These are phyloP conservation scores for Xylaria sp. DNA, from an alignment of 2,329 filamentous ascomycete genomes.

Conservation along the genomic window DNA sequence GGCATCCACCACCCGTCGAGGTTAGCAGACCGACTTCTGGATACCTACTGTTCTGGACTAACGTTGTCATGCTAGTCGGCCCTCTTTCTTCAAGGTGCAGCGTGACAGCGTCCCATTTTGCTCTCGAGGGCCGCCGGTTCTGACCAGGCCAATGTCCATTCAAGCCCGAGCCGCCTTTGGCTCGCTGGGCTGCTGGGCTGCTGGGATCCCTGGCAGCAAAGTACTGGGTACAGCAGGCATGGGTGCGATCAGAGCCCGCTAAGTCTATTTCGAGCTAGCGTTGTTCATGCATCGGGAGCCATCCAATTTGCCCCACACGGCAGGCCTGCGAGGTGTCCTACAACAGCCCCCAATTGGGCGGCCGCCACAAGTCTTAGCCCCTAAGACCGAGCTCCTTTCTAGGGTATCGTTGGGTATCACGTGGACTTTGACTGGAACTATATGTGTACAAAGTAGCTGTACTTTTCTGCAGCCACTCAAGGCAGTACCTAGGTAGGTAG, in stretches of 20 bases:
- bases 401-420: background rate
- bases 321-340: no score
- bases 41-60: no score
- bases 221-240: background rate
- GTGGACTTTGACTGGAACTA: background rate
- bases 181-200: background rate
- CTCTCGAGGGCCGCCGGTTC: conserved; percentile 9
- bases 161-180: conserved; percentile 11
- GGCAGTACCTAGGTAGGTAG: background rate
- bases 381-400: background rate
- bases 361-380: background rate
- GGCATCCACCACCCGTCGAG: no score
- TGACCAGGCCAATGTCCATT: conserved; percentile 22
- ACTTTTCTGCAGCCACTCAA: no score
- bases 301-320: conserved; percentile 20
- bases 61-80: conserved; percentile 19
- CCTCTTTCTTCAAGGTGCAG: conserved; percentile 12
- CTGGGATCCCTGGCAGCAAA: background rate
- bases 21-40: conserved; percentile 12
- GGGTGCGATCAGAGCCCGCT: conserved; percentile 12
- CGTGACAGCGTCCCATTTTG: conserved; percentile 13
- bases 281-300: conserved; percentile 15
- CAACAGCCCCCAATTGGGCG: background rate
- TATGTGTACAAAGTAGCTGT: no score
- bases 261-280: conserved; percentile 19